Evolutionary conservation across 2,329 filamentous ascomycete species (phyloP), one percentile per base, ranked within the genome.

Genomic region (Ceratocystis alfenasii): DNA sequence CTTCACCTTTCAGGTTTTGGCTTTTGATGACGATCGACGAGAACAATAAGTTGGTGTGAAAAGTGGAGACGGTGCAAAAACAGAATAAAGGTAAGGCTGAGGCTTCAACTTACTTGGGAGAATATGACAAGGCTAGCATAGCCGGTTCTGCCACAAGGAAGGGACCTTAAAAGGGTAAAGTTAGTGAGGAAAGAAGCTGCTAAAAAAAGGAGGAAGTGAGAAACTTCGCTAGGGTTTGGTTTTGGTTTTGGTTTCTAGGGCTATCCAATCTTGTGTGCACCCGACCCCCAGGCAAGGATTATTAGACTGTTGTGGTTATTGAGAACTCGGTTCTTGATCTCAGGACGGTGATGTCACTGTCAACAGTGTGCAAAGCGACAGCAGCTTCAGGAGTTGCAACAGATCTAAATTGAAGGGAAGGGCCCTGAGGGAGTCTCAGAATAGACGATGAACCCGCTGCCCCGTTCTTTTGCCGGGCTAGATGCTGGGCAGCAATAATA

Each of bases 371-470:
- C 20, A 55, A 55, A 55, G 20, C 28, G 7, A 25, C 20, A 33
- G 4, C 6, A n/a, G 53, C 53, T 57, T 57, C 53, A 57, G 53
- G 28, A 57, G 28, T 57, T 57, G 53, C 53, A 57, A 57, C 22
- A 33, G 10, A 57, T 30, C 28, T 17, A 57, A 57, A 33, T 30
- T 55, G 25, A 57, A 30, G 53, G 53, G 3, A 30, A 30, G 4
- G 48, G 48, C 15, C 22, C n/a, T 50, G 48, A 15, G 36, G 36
- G 8, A 25, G n/a, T 22, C 48, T 22, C n/a, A 57, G 28, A 30
- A 33, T 57, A 57, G 53, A 22, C 53, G 53, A 57, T 15, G 53
- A 57, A 17, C 25, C 53, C 15, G 22, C 25, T 33, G 22, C 53
- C 53, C 28, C 12, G 53, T 33, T 57, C 22, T 6, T 20, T 12